Evolutionary conservation across 1,284 basidiomycete species (phyloP), one percentile per base, ranked within the genome.

Genomic region (Anthracocystis walkeri): DNA sequence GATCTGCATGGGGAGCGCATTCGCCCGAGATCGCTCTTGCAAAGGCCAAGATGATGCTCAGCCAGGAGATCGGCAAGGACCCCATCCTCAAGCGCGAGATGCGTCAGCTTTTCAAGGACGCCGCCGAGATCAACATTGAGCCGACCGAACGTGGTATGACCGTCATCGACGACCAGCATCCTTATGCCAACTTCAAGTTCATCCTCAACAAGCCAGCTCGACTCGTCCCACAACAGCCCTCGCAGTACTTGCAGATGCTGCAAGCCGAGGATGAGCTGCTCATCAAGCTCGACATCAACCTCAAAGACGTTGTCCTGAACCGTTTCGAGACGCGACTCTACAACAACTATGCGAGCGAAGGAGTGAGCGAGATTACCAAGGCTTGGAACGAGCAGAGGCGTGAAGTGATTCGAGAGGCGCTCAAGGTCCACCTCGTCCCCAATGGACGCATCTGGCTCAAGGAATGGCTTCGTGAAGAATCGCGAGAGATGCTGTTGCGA

Each of bases 161-260:
- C 27, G 94, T 95, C 84, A 97, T 99, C 57, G 93, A 95, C 81
- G 91, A 95, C 75, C 90, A 91, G 78, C 93, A 97, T 85, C 90
- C 91, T 0, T 97, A 93, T 86, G 94, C 91, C 83, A 95, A 91
- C 78, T 99, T 99, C 90, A 99, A 99, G 88, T 99, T 97, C 87
- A 88, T 99, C 42, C 87, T 89, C 44, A 89, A 91, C 78, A 99
- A 98, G 85, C 91, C 90, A 11, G 89, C 94, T 33, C 85, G 85
- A n/a, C 89, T 90, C 7, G 91, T 97, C 89, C 62, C 82, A 11
- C 66, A 66, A 33, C 67, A 78, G 23, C 73, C 79, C 20, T 74
- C 92, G 8, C 94, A 96, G 81, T 97, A 96, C 87, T 87, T 99
- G 33, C 91, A 94, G 77, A 97, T 99, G 75, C 89, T 99, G 10